Base-by-base conservation (phyloP, 140 eudicot species). In the Erigeron philadelphicus region DNA sequence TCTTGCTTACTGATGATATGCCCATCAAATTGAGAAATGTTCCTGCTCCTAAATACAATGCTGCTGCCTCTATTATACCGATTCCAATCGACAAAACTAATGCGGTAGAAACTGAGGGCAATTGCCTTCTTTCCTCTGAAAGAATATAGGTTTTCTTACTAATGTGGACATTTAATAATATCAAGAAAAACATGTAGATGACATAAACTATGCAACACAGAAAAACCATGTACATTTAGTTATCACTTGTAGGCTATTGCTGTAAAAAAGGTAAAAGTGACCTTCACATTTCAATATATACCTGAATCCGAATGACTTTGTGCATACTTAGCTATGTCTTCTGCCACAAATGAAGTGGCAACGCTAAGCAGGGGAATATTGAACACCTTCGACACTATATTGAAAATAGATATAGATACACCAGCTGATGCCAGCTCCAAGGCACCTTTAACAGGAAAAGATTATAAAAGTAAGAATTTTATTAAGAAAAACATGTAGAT, bases 301-400 rank as follows among this genome's bases (percentile, higher is more conserved):
- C 94, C 90, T 75, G 84, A 70, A 73, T 68, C 67, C 7, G 71
- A 80, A 41, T 76, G 84, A 67, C 63, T 61, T 3, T 52, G 74
- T 70, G 83, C 65, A 75, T 78, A 74, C 62, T 74, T 81, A 35
- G 95, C 81, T 52, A 85, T 64, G 76, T 93, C 98, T 84, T 89
- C 98, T 15, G 98, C 98, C 56, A 89, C 98, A 70, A 93, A 93
- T 23, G 98, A 89, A 75, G 98, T 93, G 42, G 98, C 91, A 72
- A 93, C 94, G 60, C 98, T 93, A 8, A 93, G 95, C 8, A 93
- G 86, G 9, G 98, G 98, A 66, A 93, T 87, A 60, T 89, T 93
- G 78, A 90, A 90, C 18, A 93, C 91, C 81, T 88, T 93, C 6
- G 97, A 93, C 46, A 93, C 73, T 17, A 89, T 88, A 79, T 93